Evolutionary conservation across 2,329 filamentous ascomycete species (phyloP), one percentile per base, ranked within the genome.

Genomic region (Cercospora brassicicola): DNA sequence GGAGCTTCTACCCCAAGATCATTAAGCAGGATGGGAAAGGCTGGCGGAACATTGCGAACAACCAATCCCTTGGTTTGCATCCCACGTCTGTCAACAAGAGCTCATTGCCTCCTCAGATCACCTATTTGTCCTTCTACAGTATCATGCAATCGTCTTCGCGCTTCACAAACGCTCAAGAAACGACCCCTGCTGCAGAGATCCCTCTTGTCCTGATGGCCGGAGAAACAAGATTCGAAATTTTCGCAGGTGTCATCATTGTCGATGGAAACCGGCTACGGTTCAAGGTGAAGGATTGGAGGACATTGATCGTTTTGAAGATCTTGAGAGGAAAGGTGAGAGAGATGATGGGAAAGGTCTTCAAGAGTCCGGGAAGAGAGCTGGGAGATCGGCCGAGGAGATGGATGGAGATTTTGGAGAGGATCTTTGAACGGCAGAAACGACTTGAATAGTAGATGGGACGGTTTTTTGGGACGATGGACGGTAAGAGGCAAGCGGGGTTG

Each of bases 1-100:
- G 92, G 88, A 94, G 92, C 62, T 97, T 99, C 82, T 98, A 99
- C 76, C 95, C 95, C 0, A 97, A 97, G 75, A 86, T 99, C 15
- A 85, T 98, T 3, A 88, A 91, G 28, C 88, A 91, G 65, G 94
- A 98, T 75, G 89, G 88, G 60, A 96, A 93, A 81, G 93, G 92
- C 11, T 91, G 94, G 85, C 90, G 94, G 65, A 98, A 97, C 73
- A 89, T 97, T 68, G 89, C 91, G 62, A 98, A 97, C 81, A 97
- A 96, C 78, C 94, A 98, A 79, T 87, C 88, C 55, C 93, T 99
- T 73, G 93, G 89, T 66, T 83, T 99, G 20, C 93, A 96, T 73
- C 91, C 93, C 0, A 91, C 90, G 0, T 96, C 93, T 0, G 92
- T 99, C 72, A 98, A 98, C 79, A 93, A 93, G 76, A 84, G 83